Percentiles rank a stretch among this genome's conserved stretches.
Conservation (phyloP, 2,329 filamentous ascomycete genomes). For the Penicillium freii region DNA sequence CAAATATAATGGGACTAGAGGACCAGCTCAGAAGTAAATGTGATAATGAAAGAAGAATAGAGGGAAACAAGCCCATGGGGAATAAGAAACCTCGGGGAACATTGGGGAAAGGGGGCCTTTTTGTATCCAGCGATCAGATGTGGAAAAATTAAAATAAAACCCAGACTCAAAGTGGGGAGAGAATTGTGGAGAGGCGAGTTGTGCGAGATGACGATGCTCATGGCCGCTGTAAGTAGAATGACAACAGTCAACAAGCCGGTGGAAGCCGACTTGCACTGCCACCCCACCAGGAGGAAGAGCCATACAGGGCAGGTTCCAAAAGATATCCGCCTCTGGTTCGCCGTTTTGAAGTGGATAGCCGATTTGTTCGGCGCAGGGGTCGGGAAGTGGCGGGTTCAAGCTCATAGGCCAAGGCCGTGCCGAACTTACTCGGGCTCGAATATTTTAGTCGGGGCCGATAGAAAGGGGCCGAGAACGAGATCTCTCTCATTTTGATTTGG, state of each 20-base stretch:
- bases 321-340: constrained; percentile 18
- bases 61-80: constrained; percentile 16
- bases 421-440: not conserved
- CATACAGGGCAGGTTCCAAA: constrained; percentile 19
- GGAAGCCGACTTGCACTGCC: constrained; percentile 22
- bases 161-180: constrained; percentile 15
- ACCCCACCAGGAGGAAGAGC: constrained; percentile 14
- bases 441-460: not conserved
- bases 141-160: constrained; percentile 1
- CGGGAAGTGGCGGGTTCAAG: constrained; percentile 12
- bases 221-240: not conserved
- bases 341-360: constrained; percentile 17
- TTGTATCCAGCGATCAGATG: constrained; percentile 17
- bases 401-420: constrained; percentile 6
- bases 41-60: constrained; percentile 3
- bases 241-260: constrained; percentile 18
- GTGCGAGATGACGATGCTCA: constrained; percentile 17
- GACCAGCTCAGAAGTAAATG: constrained; percentile 2
- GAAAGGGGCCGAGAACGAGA: not conserved
- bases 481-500: not conserved
- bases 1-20: not conserved
- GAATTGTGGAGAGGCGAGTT: constrained; percentile 20
- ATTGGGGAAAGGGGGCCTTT: constrained; percentile 16
- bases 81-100: constrained; percentile 10
- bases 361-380: constrained; percentile 4